A percentile compares a stretch with the other conserved stretches of the same genome.
These are phyloP conservation scores for Pythium biforme DNA, from an alignment of 352 stramenopile species.

Conservation along the genomic window DNA sequence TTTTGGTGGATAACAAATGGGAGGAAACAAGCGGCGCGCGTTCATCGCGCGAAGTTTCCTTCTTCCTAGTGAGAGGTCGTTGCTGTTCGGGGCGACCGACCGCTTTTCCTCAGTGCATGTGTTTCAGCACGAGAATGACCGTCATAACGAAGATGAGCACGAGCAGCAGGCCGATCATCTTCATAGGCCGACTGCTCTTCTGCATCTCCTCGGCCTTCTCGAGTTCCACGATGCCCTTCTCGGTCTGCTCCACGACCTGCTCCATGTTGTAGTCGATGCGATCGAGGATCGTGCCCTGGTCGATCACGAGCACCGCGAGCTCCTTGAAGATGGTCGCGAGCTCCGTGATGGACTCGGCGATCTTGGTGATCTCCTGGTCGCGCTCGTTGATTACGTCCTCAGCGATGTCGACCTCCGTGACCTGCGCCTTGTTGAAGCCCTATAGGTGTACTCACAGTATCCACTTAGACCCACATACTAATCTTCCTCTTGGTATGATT, in stretches of 20 bases:
- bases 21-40: background rate
- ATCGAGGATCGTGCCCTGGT: slow-evolving; percentile 99
- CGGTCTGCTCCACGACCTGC: slow-evolving; percentile 98
- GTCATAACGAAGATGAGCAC: slow-evolving; percentile 94
- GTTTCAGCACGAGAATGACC: slow-evolving; percentile 89
- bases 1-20: background rate
- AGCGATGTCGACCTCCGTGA: slow-evolving; percentile 96
- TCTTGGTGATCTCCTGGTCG: slow-evolving; percentile 96
- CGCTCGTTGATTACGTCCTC: slow-evolving; percentile 94
- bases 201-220: slow-evolving; percentile 99
- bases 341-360: slow-evolving; percentile 99
- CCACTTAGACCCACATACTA: no score
- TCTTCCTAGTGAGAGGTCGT: no score
- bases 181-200: slow-evolving; percentile 96
- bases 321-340: slow-evolving; percentile 99
- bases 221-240: slow-evolving; percentile 98
- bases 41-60: background rate
- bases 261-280: slow-evolving; percentile 99
- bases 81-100: no score
- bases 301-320: slow-evolving; percentile 99
- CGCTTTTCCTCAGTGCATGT: slow-evolving; percentile 76
- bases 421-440: slow-evolving; percentile 94
- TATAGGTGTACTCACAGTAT: no score
- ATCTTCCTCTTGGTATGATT: no score
- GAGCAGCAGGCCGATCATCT: slow-evolving; percentile 92